Base-by-base conservation (phyloP, 306 rosid genomes). In the Alnus glutinosa region DNA sequence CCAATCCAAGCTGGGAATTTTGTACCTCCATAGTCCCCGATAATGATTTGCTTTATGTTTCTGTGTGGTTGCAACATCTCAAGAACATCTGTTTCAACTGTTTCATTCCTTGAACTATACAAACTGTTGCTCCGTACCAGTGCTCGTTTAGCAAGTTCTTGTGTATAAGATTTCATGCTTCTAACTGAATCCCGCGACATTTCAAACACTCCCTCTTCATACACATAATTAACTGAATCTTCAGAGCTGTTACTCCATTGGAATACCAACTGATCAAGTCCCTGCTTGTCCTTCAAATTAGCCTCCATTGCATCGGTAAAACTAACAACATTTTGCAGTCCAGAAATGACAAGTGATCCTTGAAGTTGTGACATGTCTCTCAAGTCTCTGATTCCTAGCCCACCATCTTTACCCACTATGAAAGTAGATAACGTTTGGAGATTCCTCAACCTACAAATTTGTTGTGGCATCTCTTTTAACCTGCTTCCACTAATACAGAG, bases 51-150 rank as follows among this genome's bases (percentile, higher is more conserved):
- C 58, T 75, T 79, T 11, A 75, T 71, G 36, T 70, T 79, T 5
- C 75, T 54, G 46, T 79, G 86, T 13, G 86, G 86, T 55, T 79
- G 83, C 39, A 83, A 77, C 86, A 83, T 75, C 81, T 83, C 83
- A 12, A 83, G 73, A 15, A 83, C 86, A 51, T 70, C 28, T 48
- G 51, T 75, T 75, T 75, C 86, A n/a, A 76, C 75, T 63, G 51
- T 54, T 52, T 75, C 81, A 47, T 83, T 58, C 73, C 83, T 75
- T 75, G 78, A 52, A 59, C 50, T 32, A 59, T 78, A 80, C 73
- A 69, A 14, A 58, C 16, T 58, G 23, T 78, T 48, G 30, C 46
- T 70, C 28, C 12, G 8, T 36, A 37, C 66, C 78, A 52, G 44
- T 77, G 61, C 44, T 13, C 3, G 32, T 78, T 66, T 59, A 70